Percentiles rank a stretch among this genome's conserved stretches.
Evolutionary conservation across 495 filamentous ascomycete species (phyloP).

Genomic region (Immersiella caudata): DNA sequence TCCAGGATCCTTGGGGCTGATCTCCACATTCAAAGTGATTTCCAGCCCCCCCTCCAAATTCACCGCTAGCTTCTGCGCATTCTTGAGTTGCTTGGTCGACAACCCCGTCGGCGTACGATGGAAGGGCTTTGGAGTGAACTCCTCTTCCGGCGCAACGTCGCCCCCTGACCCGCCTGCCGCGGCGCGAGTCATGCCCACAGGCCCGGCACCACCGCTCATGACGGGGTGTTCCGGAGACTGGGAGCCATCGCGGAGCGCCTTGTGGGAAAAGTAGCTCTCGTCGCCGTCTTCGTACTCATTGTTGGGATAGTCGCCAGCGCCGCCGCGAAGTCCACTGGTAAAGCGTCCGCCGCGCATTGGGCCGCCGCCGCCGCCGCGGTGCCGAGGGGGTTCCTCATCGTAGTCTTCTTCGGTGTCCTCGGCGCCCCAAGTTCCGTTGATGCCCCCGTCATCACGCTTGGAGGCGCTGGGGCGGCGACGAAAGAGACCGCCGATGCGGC

Average conservation of each 20-base stretch:
- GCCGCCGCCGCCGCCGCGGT: slow-evolving; percentile 5
- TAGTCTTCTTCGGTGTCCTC: slow-evolving; percentile 44
- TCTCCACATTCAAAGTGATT: slow-evolving; percentile 82
- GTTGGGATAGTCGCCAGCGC: slow-evolving; percentile 31
- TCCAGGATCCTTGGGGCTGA: slow-evolving; percentile 78
- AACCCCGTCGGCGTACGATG: slow-evolving; percentile 74
- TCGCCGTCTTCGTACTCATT: slow-evolving; percentile 47
- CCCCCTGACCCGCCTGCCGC: slow-evolving; percentile 18
- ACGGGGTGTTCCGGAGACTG: neutral
- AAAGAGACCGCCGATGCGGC: slow-evolving; percentile 52
- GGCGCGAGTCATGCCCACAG: slow-evolving; percentile 22
- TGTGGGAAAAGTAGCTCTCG: slow-evolving; percentile 47
- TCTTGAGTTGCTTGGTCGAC: slow-evolving; percentile 59
- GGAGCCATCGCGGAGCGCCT: slow-evolving; percentile 13
- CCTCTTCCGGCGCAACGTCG: slow-evolving; percentile 21
- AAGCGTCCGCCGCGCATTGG: slow-evolving; percentile 23
- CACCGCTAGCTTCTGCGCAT: slow-evolving; percentile 44
- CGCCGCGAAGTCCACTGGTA: slow-evolving; percentile 39
- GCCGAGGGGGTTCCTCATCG: slow-evolving; percentile 27
- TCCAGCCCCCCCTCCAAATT: slow-evolving; percentile 80
- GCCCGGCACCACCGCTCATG: slow-evolving; percentile 27
- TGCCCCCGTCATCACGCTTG: slow-evolving; percentile 49
- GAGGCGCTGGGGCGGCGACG: slow-evolving; percentile 53
- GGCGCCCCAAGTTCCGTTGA: slow-evolving; percentile 53
- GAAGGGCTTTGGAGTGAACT: slow-evolving; percentile 53